Evolutionary conservation across 352 stramenopile species (phyloP).

Genomic region (Pythium grandisporangium): DNA sequence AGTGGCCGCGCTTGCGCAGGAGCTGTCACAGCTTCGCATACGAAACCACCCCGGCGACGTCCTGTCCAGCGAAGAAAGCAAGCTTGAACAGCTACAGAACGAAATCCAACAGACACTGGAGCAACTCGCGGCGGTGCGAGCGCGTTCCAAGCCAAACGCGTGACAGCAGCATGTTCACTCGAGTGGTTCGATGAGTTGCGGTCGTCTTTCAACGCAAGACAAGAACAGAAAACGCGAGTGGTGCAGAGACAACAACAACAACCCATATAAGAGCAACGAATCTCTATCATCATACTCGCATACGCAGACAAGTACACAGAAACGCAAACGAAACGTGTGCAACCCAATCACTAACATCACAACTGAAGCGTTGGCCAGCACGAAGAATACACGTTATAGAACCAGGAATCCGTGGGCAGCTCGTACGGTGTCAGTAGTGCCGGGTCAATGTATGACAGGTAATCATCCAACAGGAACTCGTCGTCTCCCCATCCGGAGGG

Average conservation of each 20-base stretch:
- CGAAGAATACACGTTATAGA: constrained; percentile 7
- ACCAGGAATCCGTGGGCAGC: background rate
- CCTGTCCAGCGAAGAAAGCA: constrained; percentile 36
- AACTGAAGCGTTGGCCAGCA: constrained; percentile 5
- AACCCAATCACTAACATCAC: constrained; percentile 2
- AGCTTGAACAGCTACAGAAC: constrained; percentile 42
- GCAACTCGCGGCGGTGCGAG: constrained; percentile 31
- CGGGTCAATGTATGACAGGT: constrained; percentile 1
- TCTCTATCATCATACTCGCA: no score
- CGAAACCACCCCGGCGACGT: constrained; percentile 39
- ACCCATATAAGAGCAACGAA: no score
- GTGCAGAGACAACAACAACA: background rate
- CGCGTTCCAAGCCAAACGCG: constrained; percentile 1
- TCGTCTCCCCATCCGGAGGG: background rate
- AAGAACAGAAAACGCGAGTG: no score
- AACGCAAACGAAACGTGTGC: background rate
- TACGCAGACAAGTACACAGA: no score
- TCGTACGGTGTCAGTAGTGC: constrained; percentile 3
- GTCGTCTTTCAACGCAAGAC: no score
- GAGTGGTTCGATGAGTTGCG: no score
- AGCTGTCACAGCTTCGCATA: constrained; percentile 39
- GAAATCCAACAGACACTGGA: constrained; percentile 47
- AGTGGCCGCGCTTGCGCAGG: constrained; percentile 31
- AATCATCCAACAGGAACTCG: background rate
- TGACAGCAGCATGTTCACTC: background rate